A percentile compares a stretch with the other conserved stretches of the same genome.
Evolutionary conservation across 176 grass and related monocot species (phyloP).

Genomic region (Eremochloa ophiuroides): DNA sequence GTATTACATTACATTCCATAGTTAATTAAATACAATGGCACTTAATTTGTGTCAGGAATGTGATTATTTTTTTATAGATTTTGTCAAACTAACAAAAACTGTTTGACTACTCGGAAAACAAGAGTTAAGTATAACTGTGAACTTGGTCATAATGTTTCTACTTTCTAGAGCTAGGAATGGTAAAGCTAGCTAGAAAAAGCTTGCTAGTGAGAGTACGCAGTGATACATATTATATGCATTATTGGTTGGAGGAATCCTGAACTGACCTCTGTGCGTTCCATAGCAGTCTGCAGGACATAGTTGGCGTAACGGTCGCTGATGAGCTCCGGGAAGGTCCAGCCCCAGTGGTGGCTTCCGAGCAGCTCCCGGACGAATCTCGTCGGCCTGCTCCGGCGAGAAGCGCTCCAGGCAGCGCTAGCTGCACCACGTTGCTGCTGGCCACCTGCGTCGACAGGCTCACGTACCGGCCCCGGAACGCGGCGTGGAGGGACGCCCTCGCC

Average conservation of each 20-base stretch:
- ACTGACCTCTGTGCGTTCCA: not conserved
- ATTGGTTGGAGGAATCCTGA: not conserved
- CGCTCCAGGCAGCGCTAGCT: not conserved
- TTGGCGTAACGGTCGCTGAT: constrained; percentile 28
- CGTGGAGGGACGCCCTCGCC: not conserved
- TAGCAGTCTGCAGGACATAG: constrained; percentile 17
- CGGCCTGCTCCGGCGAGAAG: not conserved
- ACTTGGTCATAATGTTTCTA: too few species aligned
- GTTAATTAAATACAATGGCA: too few species aligned
- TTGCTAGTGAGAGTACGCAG: too few species aligned
- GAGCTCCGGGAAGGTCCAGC: not conserved
- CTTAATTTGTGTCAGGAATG: too few species aligned
- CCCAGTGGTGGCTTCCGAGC: not conserved
- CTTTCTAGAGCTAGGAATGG: too few species aligned
- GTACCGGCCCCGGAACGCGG: not conserved
- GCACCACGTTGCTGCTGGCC: constrained; percentile 34
- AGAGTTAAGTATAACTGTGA: too few species aligned
- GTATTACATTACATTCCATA: too few species aligned
- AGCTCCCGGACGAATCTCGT: constrained; percentile 17
- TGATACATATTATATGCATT: not conserved
- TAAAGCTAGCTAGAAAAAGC: too few species aligned
- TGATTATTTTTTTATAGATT: too few species aligned
- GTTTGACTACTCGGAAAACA: too few species aligned
- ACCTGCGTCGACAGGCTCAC: constrained; percentile 19
- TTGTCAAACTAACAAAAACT: too few species aligned